A percentile compares a stretch with the other conserved stretches of the same genome.
Conservation (phyloP, 202 grass and related monocot genomes). For the Schoenoplectus triqueter region DNA sequence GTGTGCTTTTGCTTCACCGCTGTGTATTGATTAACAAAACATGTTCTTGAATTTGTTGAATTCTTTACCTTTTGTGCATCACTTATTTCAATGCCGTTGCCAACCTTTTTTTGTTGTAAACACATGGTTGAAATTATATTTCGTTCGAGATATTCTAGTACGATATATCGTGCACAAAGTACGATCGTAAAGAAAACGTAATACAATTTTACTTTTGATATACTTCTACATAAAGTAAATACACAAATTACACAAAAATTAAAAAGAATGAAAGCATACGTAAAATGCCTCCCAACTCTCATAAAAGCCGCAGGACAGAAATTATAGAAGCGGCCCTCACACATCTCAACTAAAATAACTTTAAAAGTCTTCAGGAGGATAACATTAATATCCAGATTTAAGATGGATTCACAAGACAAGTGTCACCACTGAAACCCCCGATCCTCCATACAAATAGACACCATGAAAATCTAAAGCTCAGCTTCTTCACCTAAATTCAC, state of each 20-base stretch:
- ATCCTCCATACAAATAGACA: slow-evolving; percentile 8
- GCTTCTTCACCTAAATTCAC: slow-evolving; percentile 41
- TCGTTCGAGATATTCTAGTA: not conserved
- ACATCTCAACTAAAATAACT: not conserved
- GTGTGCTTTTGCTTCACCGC: slow-evolving; percentile 33
- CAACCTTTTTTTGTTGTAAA: not conserved
- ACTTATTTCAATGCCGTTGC: not conserved
- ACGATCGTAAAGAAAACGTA: not conserved
- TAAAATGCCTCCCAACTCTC: not conserved
- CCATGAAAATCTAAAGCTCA: slow-evolving; percentile 38
- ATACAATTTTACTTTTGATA: not conserved
- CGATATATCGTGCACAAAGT: not conserved
- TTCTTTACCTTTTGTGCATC: not conserved
- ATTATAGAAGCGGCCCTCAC: not conserved
- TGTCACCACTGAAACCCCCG: not conserved
- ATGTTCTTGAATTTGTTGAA: not conserved
- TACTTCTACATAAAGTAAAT: not conserved
- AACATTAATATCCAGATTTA: not conserved
- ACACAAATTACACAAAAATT: not conserved
- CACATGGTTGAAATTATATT: not conserved
- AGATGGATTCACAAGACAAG: slow-evolving; percentile 12
- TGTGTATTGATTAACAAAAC: slow-evolving; percentile 31
- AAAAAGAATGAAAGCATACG: not conserved
- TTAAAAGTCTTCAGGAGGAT: not conserved
- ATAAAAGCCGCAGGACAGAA: not conserved